Base-by-base conservation (phyloP, 805 yeast species). In the Naumovozyma dairenensis region DNA sequence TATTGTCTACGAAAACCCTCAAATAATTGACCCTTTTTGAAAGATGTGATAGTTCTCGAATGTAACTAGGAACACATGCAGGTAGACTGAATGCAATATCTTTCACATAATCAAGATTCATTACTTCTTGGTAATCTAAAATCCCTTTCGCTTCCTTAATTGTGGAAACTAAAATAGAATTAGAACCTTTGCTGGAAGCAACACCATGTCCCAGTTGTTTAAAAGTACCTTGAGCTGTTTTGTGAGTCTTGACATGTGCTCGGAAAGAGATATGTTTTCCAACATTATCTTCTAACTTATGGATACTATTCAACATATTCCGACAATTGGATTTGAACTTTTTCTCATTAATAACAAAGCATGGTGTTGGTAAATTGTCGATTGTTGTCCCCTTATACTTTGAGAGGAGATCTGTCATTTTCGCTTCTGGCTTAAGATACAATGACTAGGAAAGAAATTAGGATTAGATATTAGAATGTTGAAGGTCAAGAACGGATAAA, bases 181-280 rank as follows among this genome's bases (percentile, higher is more conserved):
- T 61, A 14, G 74, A 65, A 21, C 51, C 57, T n/a, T 31, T 37
- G n/a, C n/a, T n/a, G n/a, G n/a, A n/a, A n/a, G n/a, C n/a, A 9
- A 44, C 31, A 4, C 66, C 68, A 31, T 62, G 46, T 1, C 72
- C 78, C 49, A 77, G 51, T 55, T 77, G 81, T 27, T 69, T 51
- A 16, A 53, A 45, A 2, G 75, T 60, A 5, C 82, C 86, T 43
- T 76, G 80, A 7, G 63, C 42, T 1, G 81, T 69, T 52, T 82
- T 81, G 52, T 79, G 86, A 0, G 92, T 82, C 54, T 81, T 81
- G 16, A 81, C 74, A 50, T 80, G 86, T 3, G 81, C 78, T 38
- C 93, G 63, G 51, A 80, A 80, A 14, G 54, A 60, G 5, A 50
- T 30, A 8, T 32, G 31, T 5, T 25, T 25, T 3, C 32, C 41